A percentile compares a stretch with the other conserved stretches of the same genome.
These are phyloP conservation scores for Stachybotrys chartarum DNA, from an alignment of 2,329 filamentous ascomycete species.

Conservation along the genomic window DNA sequence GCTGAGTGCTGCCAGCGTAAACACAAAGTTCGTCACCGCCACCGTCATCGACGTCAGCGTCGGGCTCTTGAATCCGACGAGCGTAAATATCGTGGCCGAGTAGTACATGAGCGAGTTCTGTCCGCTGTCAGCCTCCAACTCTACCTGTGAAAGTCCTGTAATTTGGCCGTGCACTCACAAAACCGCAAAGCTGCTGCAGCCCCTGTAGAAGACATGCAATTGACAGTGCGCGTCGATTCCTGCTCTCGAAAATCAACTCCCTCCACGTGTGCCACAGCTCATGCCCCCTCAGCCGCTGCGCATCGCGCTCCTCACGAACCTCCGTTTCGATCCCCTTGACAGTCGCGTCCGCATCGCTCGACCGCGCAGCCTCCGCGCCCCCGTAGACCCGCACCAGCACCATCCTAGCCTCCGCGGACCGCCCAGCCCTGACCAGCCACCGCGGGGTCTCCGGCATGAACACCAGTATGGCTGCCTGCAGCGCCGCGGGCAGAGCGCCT, in stretches of 20 bases:
- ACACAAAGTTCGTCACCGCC: conserved; percentile 74
- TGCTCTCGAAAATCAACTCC: conserved; percentile 49
- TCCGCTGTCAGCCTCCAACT: too few relatives aligned
- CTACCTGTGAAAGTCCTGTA: not conserved
- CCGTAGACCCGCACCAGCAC: conserved; percentile 63
- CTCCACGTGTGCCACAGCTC: conserved; percentile 31
- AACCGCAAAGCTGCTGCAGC: conserved; percentile 82
- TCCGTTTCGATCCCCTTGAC: conserved; percentile 67
- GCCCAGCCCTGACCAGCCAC: conserved; percentile 70
- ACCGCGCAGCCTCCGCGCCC: conserved; percentile 29
- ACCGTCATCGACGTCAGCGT: conserved; percentile 75
- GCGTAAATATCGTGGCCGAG: conserved; percentile 71
- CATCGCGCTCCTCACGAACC: conserved; percentile 61
- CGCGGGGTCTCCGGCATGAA: conserved; percentile 83
- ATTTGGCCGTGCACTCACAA: conserved; percentile 41
- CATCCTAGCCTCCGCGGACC: conserved; percentile 50
- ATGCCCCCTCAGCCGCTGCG: conserved; percentile 27
- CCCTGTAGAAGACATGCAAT: conserved; percentile 86
- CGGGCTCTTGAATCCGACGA: conserved; percentile 71
- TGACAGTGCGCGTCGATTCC: conserved; percentile 66
- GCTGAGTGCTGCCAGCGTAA: conserved; percentile 67
- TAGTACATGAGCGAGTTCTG: conserved; percentile 91
- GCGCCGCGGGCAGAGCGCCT: conserved; percentile 65
- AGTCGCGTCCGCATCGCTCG: conserved; percentile 46
- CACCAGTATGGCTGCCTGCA: conserved; percentile 63